phyloP scores from a whole-genome alignment of 2,329 filamentous ascomycete genomes.

The Beauveria sp. region DNA sequence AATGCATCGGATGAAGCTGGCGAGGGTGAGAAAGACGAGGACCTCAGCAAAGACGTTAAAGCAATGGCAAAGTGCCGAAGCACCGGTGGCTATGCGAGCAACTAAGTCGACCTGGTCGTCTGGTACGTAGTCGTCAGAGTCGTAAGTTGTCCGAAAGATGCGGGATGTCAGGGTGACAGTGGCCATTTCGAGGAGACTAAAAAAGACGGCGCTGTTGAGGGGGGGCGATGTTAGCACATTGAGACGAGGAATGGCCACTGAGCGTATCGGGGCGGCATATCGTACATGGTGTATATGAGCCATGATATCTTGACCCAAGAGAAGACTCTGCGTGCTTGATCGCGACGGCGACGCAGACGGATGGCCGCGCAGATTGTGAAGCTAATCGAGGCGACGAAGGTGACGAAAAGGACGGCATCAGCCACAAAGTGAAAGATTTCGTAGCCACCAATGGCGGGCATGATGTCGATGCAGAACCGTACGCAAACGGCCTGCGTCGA shows the following conservation, averaged over 20 bases:
- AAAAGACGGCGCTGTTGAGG: neutral
- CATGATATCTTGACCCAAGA: slow-evolving; percentile 11
- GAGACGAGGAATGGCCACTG: neutral
- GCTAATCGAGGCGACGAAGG: slow-evolving; percentile 6
- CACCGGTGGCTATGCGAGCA: neutral
- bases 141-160: neutral
- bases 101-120: neutral
- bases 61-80: neutral
- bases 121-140: neutral
- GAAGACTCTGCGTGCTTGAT: slow-evolving; percentile 9
- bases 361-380: slow-evolving; percentile 5
- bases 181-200: neutral
- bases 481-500: slow-evolving; percentile 3
- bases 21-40: slow-evolving; percentile 11
- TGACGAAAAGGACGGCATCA: slow-evolving; percentile 1
- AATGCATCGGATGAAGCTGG: slow-evolving; percentile 12
- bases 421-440: slow-evolving; percentile 10
- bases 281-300: slow-evolving; percentile 5
- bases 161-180: neutral
- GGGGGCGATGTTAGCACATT: neutral
- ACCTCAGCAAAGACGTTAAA: slow-evolving; percentile 7
- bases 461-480: slow-evolving; percentile 7
- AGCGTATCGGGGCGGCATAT: neutral
- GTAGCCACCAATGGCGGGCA: neutral
- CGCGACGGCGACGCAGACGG: slow-evolving; percentile 5